phyloP scores from a whole-genome alignment of 2,329 filamentous ascomycete genomes.

The Thermothelomyces thermophilus region DNA sequence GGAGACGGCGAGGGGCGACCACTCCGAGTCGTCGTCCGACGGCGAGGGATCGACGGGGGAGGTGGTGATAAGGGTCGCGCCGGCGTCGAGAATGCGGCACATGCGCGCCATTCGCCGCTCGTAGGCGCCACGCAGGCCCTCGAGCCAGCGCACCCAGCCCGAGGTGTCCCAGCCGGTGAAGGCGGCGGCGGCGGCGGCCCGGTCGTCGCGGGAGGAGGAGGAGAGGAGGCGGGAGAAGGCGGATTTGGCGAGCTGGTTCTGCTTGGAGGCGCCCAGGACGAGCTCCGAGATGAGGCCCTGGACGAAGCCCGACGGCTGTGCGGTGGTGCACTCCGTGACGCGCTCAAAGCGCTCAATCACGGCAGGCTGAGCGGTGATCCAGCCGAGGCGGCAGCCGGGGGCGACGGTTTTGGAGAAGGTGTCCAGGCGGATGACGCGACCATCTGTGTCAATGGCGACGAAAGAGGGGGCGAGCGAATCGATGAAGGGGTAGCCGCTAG shows the following conservation, averaged over 20 bases:
- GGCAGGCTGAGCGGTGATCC: slow-evolving; percentile 78
- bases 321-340: slow-evolving; percentile 70
- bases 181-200: slow-evolving; percentile 31
- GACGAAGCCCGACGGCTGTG: slow-evolving; percentile 84
- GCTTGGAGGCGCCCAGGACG: slow-evolving; percentile 1
- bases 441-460: slow-evolving; percentile 73
- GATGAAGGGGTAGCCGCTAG: slow-evolving; percentile 67
- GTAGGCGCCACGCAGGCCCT: slow-evolving; percentile 75
- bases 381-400: slow-evolving; percentile 82
- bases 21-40: slow-evolving; percentile 21
- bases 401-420: slow-evolving; percentile 93
- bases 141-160: slow-evolving; percentile 89
- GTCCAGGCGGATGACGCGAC: slow-evolving; percentile 81
- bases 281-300: slow-evolving; percentile 53
- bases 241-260: background rate
- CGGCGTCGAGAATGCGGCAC: slow-evolving; percentile 65
- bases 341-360: slow-evolving; percentile 63
- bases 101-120: slow-evolving; percentile 78
- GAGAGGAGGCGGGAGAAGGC: slow-evolving; percentile 31
- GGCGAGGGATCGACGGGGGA: slow-evolving; percentile 36
- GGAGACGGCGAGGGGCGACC: slow-evolving; percentile 60
- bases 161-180: slow-evolving; percentile 66
- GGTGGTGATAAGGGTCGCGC: slow-evolving; percentile 58
- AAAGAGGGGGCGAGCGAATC: slow-evolving; percentile 81
- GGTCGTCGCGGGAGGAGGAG: slow-evolving; percentile 31